Evolutionary conservation across 352 stramenopile species (phyloP).

Genomic region (Pythium volutum): DNA sequence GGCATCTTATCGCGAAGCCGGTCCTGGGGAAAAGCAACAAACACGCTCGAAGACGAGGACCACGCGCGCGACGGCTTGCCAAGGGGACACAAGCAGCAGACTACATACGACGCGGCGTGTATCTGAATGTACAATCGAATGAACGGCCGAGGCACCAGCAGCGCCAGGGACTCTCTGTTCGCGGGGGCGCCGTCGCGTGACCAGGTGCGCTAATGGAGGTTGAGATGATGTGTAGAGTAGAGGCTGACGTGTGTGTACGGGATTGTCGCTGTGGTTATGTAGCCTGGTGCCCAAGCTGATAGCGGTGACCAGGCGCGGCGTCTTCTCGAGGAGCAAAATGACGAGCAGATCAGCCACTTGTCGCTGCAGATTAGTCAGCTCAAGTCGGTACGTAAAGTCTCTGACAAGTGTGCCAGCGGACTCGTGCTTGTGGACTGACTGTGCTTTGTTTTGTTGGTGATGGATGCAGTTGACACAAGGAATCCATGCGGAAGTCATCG

Average conservation of each 20-base stretch:
- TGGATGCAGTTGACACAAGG: slow-evolving; percentile 58
- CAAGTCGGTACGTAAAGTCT: slow-evolving; percentile 52
- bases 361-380: slow-evolving; percentile 85
- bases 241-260: neutral
- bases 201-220: slow-evolving; percentile 33
- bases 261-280: neutral
- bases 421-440: neutral
- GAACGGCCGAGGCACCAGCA: slow-evolving; percentile 42
- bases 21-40: neutral
- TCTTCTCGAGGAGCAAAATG: slow-evolving; percentile 84
- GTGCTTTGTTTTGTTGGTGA: neutral
- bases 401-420: neutral
- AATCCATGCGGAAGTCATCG: slow-evolving; percentile 77
- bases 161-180: slow-evolving; percentile 67
- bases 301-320: slow-evolving; percentile 76
- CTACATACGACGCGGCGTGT: neutral
- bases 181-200: slow-evolving; percentile 44
- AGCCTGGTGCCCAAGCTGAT: slow-evolving; percentile 39
- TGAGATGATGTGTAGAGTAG: neutral
- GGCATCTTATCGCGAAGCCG: slow-evolving; percentile 20
- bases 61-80: neutral
- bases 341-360: slow-evolving; percentile 86
- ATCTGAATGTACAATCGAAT: slow-evolving; percentile 83
- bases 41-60: neutral
- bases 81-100: neutral